Base-by-base conservation (phyloP, 2,329 filamentous ascomycete species). In the Fusarium sp. region DNA sequence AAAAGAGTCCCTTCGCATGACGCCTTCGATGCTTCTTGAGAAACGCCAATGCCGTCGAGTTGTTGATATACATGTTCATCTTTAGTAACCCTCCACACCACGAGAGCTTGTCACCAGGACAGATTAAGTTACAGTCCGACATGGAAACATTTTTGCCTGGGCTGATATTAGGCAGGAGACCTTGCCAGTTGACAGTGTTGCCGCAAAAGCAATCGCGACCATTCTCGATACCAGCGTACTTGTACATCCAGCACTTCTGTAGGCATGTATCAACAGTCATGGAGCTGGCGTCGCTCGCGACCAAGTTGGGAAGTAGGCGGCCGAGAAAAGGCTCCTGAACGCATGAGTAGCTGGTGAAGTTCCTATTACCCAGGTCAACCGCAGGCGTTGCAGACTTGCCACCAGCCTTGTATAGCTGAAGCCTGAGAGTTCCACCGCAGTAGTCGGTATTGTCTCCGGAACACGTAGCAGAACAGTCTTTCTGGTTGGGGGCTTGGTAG, bases 181-280 rank as follows among this genome's bases (percentile, higher is more conserved):
- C 78, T 7, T 69, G 68, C 26, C 77, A 70, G 24, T 75, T 73
- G 11, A 81, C 57, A 1, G 53, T 45, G 49, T 80, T 75, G 7
- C 78, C 78, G 42, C 80, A 82, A 75, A 77, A 81, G 26, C 80
- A 82, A 22, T 82, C 80, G 3, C 71, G 73, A 8, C 78, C 78
- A 33, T 81, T 81, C 51, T 82, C 78, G 6, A 81, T 73, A 11
- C 80, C 80, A 1, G 76, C 79, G 24, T 74, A 81, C 8, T 73
- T 74, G 55, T 77, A 81, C 21, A 75, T 65, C 38, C 68, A 73
- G 47, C 80, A 82, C 2, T 72, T 72, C 46, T 76, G 71, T 2
- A 80, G 61, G 50, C 80, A 81, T 0, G 62, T 57, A 11, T 78
- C 71, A 14, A 80, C 69, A 0, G 78, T 80, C 79, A 81, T 80